Percentiles rank a stretch among this genome's conserved stretches.
These are phyloP conservation scores for Pezicula neosporulosa DNA, from an alignment of 2,329 filamentous ascomycete genomes.

Conservation along the genomic window DNA sequence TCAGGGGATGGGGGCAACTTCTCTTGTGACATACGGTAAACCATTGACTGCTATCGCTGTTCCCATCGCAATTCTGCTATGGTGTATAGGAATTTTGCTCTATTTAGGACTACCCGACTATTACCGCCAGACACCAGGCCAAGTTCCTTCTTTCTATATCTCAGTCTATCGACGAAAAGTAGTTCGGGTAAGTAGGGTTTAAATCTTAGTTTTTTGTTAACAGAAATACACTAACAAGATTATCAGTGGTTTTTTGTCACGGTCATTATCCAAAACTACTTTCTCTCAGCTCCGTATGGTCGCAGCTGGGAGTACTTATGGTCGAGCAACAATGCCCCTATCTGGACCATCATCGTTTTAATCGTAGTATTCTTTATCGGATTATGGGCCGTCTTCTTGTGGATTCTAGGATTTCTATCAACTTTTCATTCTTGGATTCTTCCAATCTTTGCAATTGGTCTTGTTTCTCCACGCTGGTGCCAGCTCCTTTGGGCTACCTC, in stretches of 20 bases:
- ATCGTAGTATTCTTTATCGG: conserved; percentile 48
- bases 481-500: conserved; percentile 64
- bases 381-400: conserved; percentile 51
- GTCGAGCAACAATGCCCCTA: conserved; percentile 43
- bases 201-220: too few species aligned
- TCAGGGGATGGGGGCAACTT: too few species aligned
- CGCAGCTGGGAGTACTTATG: conserved; percentile 55
- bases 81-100: conserved; percentile 49
- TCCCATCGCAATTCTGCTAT: conserved; percentile 53
- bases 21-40: conserved; percentile 34
- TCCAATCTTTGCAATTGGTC: conserved; percentile 61
- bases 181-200: too few species aligned
- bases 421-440: conserved; percentile 61
- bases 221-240: too few species aligned
- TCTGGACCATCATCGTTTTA: conserved; percentile 53
- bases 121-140: conserved; percentile 59
- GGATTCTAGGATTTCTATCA: conserved; percentile 49
- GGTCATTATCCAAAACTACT: conserved; percentile 64
- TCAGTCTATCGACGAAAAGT: too few species aligned
- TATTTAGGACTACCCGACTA: conserved; percentile 59
- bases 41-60: conserved; percentile 44
- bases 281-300: conserved; percentile 61
- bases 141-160: conserved; percentile 60
- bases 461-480: conserved; percentile 61
- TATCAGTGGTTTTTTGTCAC: conserved; percentile 66